Conservation (phyloP, 495 filamentous ascomycete genomes). For the Aspergillus affinis region DNA sequence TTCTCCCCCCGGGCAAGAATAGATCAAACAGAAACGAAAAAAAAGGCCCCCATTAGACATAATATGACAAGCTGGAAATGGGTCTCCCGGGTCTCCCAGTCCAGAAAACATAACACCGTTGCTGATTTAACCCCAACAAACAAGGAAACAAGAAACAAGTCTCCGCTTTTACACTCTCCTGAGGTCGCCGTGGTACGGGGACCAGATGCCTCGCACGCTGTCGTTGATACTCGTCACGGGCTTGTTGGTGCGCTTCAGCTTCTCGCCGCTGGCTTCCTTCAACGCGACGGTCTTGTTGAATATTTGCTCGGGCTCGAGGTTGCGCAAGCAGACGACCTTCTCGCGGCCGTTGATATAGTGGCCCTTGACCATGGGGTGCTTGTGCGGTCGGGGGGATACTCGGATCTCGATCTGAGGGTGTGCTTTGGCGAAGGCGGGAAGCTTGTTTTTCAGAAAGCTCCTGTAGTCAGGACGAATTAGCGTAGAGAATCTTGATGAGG, state of each 20-base stretch:
- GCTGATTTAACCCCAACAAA: constrained; percentile 9
- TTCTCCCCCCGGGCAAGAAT: constrained; percentile 7
- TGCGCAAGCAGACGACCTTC: constrained; percentile 85
- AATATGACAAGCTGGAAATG: constrained; percentile 19
- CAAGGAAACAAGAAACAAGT: not conserved
- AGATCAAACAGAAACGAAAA: constrained; percentile 13
- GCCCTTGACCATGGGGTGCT: constrained; percentile 84
- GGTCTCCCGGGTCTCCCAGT: no score
- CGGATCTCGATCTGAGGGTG: constrained; percentile 91
- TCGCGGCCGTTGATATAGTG: constrained; percentile 87
- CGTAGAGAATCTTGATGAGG: not conserved
- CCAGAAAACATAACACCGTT: constrained; percentile 24
- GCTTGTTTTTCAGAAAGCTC: constrained; percentile 71
- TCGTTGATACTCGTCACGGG: constrained; percentile 83
- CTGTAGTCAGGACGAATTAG: constrained; percentile 45
- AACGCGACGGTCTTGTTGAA: constrained; percentile 77
- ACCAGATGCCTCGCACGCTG: constrained; percentile 93
- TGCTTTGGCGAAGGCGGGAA: constrained; percentile 70
- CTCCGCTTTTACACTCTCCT: constrained; percentile 36
- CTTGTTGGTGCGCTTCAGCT: constrained; percentile 75
- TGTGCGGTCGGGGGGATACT: constrained; percentile 80
- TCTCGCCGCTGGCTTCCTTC: constrained; percentile 83
- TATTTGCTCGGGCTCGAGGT: constrained; percentile 77
- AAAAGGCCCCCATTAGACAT: constrained; percentile 36
- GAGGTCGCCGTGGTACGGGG: constrained; percentile 76